These are phyloP conservation scores for Paraphoma sp. DNA, from an alignment of 2,329 filamentous ascomycete species.

Conservation along the genomic window DNA sequence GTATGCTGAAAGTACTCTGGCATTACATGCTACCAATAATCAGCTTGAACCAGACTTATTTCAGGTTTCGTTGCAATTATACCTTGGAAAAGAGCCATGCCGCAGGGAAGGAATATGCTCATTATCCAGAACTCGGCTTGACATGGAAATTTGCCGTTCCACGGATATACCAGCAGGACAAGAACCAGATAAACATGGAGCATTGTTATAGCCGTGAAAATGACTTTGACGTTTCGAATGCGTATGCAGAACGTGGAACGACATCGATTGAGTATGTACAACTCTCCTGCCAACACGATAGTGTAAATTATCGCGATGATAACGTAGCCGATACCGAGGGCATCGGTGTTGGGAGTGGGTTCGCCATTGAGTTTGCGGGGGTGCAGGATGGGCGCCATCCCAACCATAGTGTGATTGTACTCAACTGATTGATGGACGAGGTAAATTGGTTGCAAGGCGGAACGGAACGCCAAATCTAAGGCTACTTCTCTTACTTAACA, in stretches of 20 bases:
- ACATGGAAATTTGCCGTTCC: conserved; percentile 44
- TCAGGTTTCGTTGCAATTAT: not conserved
- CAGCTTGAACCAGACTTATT: not conserved
- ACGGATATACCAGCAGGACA: conserved; percentile 46
- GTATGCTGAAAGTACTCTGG: conserved; percentile 44
- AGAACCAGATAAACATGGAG: conserved; percentile 47
- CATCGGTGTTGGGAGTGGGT: conserved; percentile 35
- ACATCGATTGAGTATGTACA: conserved; percentile 37
- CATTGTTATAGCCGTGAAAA: conserved; percentile 42
- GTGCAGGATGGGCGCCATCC: conserved; percentile 37
- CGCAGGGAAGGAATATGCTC: conserved; percentile 46
- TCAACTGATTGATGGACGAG: conserved; percentile 11
- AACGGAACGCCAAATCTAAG: conserved; percentile 21
- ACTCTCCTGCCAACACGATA: conserved; percentile 35
- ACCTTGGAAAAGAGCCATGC: conserved; percentile 50
- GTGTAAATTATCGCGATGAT: conserved; percentile 43
- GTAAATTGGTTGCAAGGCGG: not conserved
- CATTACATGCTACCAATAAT: conserved; percentile 38
- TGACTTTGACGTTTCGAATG: conserved; percentile 41
- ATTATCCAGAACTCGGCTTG: conserved; percentile 49
- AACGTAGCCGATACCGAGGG: conserved; percentile 42
- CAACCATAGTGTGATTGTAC: conserved; percentile 32
- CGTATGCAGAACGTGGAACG: conserved; percentile 41
- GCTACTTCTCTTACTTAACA: conserved; percentile 31
- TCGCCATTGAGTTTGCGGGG: conserved; percentile 38